Conservation (phyloP, 495 filamentous ascomycete species). For the Penicillium lagena region DNA sequence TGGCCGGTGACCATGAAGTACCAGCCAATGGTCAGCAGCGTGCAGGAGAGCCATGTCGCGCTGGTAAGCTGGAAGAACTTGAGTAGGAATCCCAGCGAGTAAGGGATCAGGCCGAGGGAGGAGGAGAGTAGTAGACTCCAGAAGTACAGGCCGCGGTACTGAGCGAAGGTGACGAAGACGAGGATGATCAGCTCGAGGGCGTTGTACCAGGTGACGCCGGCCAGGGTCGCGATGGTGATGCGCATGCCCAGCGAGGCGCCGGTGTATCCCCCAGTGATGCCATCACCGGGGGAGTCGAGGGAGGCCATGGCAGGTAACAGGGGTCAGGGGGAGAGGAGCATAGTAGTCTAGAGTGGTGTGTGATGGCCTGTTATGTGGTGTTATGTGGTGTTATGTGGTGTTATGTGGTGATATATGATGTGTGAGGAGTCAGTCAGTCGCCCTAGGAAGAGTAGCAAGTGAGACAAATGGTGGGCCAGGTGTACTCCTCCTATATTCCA, state of each 20-base stretch:
- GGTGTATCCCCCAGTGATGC: slow-evolving; percentile 36
- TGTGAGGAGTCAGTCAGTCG: too few species aligned
- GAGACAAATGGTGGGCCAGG: too few species aligned
- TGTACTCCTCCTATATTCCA: too few species aligned
- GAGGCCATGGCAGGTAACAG: slow-evolving; percentile 10
- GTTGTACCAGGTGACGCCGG: slow-evolving; percentile 49
- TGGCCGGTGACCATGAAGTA: slow-evolving; percentile 60
- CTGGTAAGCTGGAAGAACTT: slow-evolving; percentile 50
- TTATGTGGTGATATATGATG: too few species aligned
- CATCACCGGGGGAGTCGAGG: slow-evolving; percentile 28
- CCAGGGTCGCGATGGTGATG: slow-evolving; percentile 48
- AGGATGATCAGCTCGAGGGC: slow-evolving; percentile 49
- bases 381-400: too few species aligned
- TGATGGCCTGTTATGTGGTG: neutral
- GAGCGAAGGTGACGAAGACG: slow-evolving; percentile 49
- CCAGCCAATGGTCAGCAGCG: slow-evolving; percentile 52
- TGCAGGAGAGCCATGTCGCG: slow-evolving; percentile 32
- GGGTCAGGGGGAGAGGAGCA: slow-evolving; percentile 6
- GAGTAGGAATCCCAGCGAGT: slow-evolving; percentile 54
- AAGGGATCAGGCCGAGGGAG: slow-evolving; percentile 48
- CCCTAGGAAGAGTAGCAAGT: too few species aligned
- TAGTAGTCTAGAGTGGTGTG: slow-evolving; percentile 7
- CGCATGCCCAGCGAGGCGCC: slow-evolving; percentile 27
- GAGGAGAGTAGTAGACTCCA: slow-evolving; percentile 49
- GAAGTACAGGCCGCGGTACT: slow-evolving; percentile 50